Base-by-base conservation (phyloP, 2,329 filamentous ascomycete genomes). In the Alternaria longipes region DNA sequence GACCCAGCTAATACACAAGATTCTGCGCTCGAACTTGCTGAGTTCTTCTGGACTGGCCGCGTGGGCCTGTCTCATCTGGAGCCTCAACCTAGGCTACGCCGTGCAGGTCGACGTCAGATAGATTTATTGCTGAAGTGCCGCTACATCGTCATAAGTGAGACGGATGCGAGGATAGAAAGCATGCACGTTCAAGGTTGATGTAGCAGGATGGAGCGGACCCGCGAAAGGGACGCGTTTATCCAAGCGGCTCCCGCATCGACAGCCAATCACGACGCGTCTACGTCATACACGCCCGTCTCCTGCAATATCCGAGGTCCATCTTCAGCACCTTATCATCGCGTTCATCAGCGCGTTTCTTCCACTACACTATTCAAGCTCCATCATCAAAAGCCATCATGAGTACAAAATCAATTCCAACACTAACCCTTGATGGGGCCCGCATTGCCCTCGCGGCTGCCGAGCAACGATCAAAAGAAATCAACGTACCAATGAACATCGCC, bases 401-500 rank as follows among this genome's bases (percentile, higher is more conserved):
- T 6, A 78, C 72, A 2, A 76, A 74, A 40, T 54, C 63, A 8
- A 54, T 70, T 20, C 72, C 76, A 18, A 70, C 71, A 3, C 69
- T 81, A 40, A 79, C 77, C 28, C 74, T 78, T 51, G 60, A 71
- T 3, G 78, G 78, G 20, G 79, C 79, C 49, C 75, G 74, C 60
- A 70, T 70, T 50, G 78, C 78, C 36, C 63, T 78, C 38, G 60
- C 70, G 36, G 79, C 78, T 42, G 78, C 78, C 44, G 74, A 79
- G 70, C 64, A 70, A 34, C 75, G 76, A 52, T 73, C 79, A 30
- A 69, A 71, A 38, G 70, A 72, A 55, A 80, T 80, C 59, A 68
- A 70, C 18, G 67, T 80, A 6, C 72, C 71, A 32, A 84, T 83
- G 83, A 84, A 84, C 76, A 84, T 84, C 59, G 83, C 83, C 59